Evolutionary conservation across 1,284 basidiomycete genomes (phyloP).

Genomic region (Xanthoconium separans): DNA sequence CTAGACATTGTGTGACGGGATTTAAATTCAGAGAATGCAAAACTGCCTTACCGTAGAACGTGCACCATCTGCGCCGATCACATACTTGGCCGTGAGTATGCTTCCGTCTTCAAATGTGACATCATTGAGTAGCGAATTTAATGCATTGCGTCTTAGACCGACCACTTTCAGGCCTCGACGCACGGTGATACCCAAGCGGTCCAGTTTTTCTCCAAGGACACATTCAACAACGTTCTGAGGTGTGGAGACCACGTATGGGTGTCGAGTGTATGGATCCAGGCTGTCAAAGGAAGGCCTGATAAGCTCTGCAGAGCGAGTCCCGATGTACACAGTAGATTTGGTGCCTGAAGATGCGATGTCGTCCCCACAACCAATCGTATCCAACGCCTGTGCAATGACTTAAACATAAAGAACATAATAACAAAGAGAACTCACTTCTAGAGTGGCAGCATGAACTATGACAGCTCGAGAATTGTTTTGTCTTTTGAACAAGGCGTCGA

Average conservation of each 20-base stretch:
- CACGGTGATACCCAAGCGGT: constrained; percentile 24
- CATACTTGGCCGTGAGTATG: constrained; percentile 44
- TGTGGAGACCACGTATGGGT: constrained; percentile 43
- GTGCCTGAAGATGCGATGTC: constrained; percentile 41
- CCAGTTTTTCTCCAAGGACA: constrained; percentile 38
- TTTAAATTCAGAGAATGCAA: no score
- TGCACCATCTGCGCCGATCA: constrained; percentile 59
- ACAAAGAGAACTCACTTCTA: constrained; percentile 31
- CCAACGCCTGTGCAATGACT: constrained; percentile 40
- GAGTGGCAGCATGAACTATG: constrained; percentile 44
- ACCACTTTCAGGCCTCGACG: constrained; percentile 26
- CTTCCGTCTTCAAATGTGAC: constrained; percentile 52
- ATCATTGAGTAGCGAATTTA: constrained; percentile 31
- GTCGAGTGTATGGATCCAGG: constrained; percentile 41
- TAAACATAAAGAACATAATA: neutral
- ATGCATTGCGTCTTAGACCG: constrained; percentile 30
- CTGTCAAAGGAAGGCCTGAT: constrained; percentile 34
- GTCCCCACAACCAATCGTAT: constrained; percentile 45
- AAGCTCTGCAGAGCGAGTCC: constrained; percentile 33
- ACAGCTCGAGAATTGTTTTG: constrained; percentile 42
- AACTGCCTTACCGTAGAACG: constrained; percentile 43
- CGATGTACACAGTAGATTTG: constrained; percentile 31
- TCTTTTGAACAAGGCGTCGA: constrained; percentile 39
- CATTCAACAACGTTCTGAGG: constrained; percentile 51
- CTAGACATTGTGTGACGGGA: constrained; percentile 2